These are phyloP conservation scores for Plasmodium adleri DNA, from an alignment of 169 alveolate genomes.

Conservation along the genomic window DNA sequence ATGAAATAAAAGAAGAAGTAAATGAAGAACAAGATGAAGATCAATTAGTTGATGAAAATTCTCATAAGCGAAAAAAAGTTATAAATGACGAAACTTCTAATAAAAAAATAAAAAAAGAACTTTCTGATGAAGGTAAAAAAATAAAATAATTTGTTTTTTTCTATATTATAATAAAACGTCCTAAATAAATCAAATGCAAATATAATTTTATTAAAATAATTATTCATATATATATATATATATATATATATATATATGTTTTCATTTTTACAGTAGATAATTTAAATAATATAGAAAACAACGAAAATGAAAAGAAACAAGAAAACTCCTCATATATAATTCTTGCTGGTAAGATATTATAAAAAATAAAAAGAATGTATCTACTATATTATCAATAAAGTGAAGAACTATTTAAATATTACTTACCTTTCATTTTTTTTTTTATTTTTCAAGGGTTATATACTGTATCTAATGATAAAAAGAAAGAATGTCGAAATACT, in stretches of 20 bases:
- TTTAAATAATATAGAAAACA: slow-evolving; percentile 12
- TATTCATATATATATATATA: not conserved
- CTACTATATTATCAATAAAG: too few relatives aligned
- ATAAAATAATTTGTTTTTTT: not conserved
- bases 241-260: not conserved
- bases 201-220: not conserved
- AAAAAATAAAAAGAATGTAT: not conserved
- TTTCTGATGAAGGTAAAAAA: slow-evolving; percentile 29
- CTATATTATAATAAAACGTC: not conserved
- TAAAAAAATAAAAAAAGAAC: slow-evolving; percentile 39
- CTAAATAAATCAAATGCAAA: not conserved
- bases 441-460: slow-evolving; percentile 26
- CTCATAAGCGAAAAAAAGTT: slow-evolving; percentile 40
- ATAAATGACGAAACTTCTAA: slow-evolving; percentile 4
- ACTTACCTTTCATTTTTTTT: not conserved
- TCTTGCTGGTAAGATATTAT: slow-evolving; percentile 56
- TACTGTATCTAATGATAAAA: slow-evolving; percentile 12
- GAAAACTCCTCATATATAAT: slow-evolving; percentile 8
- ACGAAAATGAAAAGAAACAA: slow-evolving; percentile 1
- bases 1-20: not conserved
- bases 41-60: not conserved
- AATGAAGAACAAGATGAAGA: not conserved
- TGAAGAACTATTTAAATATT: not conserved
- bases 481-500: slow-evolving; percentile 29
- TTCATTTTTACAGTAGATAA: slow-evolving; percentile 16